phyloP scores from a whole-genome alignment of 2,329 filamentous ascomycete genomes.

The Botryotinia convoluta region DNA sequence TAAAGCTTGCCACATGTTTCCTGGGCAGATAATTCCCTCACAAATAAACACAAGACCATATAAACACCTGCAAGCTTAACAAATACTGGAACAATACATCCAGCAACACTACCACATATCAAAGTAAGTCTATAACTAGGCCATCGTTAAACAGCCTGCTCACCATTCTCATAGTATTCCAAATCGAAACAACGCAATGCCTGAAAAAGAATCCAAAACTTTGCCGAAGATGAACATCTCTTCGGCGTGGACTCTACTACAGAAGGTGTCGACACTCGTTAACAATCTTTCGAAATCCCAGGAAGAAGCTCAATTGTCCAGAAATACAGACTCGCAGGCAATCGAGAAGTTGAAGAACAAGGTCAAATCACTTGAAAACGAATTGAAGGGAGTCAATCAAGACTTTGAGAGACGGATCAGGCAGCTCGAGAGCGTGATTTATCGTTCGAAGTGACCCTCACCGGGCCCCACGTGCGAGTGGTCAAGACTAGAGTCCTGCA shows the following conservation, averaged over 20 bases:
- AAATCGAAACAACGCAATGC: neutral
- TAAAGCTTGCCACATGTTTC: neutral
- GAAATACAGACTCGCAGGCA: neutral
- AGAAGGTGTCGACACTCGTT: neutral
- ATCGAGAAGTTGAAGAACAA: neutral
- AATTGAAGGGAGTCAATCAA: neutral
- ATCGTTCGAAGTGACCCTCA: neutral
- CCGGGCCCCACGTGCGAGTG: neutral
- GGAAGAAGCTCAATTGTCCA: neutral
- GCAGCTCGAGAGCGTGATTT: neutral
- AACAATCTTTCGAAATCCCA: neutral
- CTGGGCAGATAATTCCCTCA: neutral
- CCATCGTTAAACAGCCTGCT: neutral
- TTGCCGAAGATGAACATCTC: neutral
- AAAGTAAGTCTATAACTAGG: neutral
- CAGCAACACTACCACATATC: neutral
- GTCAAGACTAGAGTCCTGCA: neutral
- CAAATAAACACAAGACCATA: neutral
- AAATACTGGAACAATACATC: neutral
- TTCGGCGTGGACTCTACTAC: neutral
- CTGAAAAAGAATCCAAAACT: neutral
- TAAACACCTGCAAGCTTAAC: neutral
- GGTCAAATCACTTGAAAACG: neutral
- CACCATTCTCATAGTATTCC: neutral
- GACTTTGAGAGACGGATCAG: neutral